Evolutionary conservation across 1,139 yeast genomes (phyloP).

Genomic region (Torulaspora globosa): DNA sequence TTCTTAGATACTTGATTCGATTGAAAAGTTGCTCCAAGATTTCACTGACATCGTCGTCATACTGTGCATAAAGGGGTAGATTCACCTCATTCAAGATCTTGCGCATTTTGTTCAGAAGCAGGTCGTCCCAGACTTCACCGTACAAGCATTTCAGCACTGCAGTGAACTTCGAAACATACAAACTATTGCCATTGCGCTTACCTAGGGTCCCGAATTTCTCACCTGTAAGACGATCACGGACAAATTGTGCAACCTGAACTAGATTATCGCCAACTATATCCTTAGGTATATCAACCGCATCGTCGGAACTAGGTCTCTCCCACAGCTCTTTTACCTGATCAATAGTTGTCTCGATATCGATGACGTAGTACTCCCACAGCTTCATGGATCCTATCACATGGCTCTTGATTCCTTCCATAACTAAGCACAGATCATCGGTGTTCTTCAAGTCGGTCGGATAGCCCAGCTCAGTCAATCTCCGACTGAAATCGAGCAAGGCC

Average conservation of each 20-base stretch:
- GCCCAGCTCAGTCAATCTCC: constrained; percentile 49
- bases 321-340: constrained; percentile 27
- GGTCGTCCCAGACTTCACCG: constrained; percentile 36
- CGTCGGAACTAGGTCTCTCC: constrained; percentile 15
- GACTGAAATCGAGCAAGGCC: constrained; percentile 60
- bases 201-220: constrained; percentile 44
- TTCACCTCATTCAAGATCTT: constrained; percentile 73
- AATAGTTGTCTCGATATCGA: constrained; percentile 47
- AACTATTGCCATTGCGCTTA: constrained; percentile 49
- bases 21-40: constrained; percentile 67
- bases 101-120: constrained; percentile 44
- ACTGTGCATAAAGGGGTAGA: constrained; percentile 63
- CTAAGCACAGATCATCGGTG: constrained; percentile 50
- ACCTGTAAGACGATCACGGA: constrained; percentile 43
- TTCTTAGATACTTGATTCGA: constrained; percentile 68
- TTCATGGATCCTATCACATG: constrained; percentile 64
- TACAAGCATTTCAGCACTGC: constrained; percentile 41
- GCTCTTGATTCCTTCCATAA: constrained; percentile 62
- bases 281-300: constrained; percentile 41
- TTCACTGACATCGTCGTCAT: constrained; percentile 64
- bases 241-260: constrained; percentile 46
- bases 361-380: constrained; percentile 85
- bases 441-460: constrained; percentile 53
- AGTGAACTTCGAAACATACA: constrained; percentile 52
- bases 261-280: constrained; percentile 34